Percentiles rank a stretch among this genome's conserved stretches.
phyloP scores from a whole-genome alignment of 768 basidiomycete genomes.

The Piloderma croceum region DNA sequence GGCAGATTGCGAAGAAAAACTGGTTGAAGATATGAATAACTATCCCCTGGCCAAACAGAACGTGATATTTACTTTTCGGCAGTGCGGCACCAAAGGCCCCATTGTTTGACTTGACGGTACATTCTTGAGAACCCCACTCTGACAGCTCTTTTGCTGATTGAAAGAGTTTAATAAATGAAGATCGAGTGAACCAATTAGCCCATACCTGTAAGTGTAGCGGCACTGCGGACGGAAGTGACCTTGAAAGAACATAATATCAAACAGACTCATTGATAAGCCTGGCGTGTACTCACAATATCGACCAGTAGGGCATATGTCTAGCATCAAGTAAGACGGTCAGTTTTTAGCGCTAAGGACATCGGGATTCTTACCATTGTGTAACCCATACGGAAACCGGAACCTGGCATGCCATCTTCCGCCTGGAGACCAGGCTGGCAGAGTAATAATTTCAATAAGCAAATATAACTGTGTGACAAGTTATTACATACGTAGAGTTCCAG shows the following conservation, averaged over 20 bases:
- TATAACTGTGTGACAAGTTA: neutral
- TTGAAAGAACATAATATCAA: neutral
- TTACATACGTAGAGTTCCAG: slow-evolving; percentile 32
- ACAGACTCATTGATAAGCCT: neutral
- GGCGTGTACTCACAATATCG: neutral
- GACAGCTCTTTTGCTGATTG: slow-evolving; percentile 37
- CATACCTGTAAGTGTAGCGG: neutral
- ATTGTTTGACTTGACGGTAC: slow-evolving; percentile 35
- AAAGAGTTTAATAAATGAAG: neutral
- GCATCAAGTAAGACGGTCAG: too few species aligned
- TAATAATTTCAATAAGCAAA: neutral
- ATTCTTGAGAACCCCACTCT: slow-evolving; percentile 49
- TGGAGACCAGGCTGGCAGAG: slow-evolving; percentile 16
- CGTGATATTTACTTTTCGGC: neutral
- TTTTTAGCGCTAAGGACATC: too few species aligned
- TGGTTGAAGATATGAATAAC: slow-evolving; percentile 4
- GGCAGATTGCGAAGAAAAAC: slow-evolving; percentile 42
- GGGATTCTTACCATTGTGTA: too few species aligned
- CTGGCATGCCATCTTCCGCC: slow-evolving; percentile 24
- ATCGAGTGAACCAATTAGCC: neutral
- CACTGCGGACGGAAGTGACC: slow-evolving; percentile 24
- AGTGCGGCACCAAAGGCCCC: slow-evolving; percentile 12
- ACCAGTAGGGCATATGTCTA: slow-evolving; percentile 22
- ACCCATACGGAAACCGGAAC: slow-evolving; percentile 25
- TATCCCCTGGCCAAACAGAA: neutral